Evolutionary conservation across 768 basidiomycete genomes (phyloP).

Genomic region (Boletus rubescentipes): DNA sequence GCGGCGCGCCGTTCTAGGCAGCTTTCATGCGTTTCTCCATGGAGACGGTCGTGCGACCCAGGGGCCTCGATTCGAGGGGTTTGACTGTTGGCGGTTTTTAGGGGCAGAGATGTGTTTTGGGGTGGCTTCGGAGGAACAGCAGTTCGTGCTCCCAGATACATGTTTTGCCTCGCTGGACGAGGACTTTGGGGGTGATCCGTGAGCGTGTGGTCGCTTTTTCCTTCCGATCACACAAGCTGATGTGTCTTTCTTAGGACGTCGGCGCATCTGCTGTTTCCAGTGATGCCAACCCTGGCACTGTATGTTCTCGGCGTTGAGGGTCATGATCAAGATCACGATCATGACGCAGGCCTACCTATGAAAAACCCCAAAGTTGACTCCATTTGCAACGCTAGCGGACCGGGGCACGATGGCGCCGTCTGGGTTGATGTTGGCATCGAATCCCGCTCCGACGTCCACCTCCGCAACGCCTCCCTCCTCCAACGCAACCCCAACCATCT

Average conservation of each 20-base stretch:
- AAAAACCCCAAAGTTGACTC: not conserved
- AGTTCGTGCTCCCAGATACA: conserved; percentile 53
- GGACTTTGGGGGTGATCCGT: conserved; percentile 37
- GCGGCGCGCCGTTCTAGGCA: conserved; percentile 26
- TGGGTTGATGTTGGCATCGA: conserved; percentile 51
- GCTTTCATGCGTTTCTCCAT: conserved; percentile 31
- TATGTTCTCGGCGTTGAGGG: conserved; percentile 47
- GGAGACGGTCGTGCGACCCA: conserved; percentile 4
- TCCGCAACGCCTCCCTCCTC: conserved; percentile 59
- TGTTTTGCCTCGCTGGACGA: conserved; percentile 57
- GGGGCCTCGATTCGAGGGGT: conserved; percentile 14
- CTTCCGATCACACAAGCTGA: not conserved
- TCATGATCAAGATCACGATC: conserved; percentile 10
- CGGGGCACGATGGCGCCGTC: conserved; percentile 21
- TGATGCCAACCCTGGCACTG: conserved; percentile 51
- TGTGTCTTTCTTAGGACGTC: conserved; percentile 36
- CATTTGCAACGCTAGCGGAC: too few relatives aligned
- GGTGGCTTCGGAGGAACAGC: conserved; percentile 51
- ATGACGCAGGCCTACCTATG: conserved; percentile 14
- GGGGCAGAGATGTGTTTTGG: conserved; percentile 56
- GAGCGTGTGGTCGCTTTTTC: conserved; percentile 8
- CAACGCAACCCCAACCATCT: conserved; percentile 50
- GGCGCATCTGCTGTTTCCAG: conserved; percentile 53
- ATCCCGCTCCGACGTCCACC: conserved; percentile 53
- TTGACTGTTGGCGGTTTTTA: conserved; percentile 49